Percentiles rank a stretch among this genome's conserved stretches.
Evolutionary conservation across 768 basidiomycete species (phyloP).

Genomic region (Pisolithus orientalis): DNA sequence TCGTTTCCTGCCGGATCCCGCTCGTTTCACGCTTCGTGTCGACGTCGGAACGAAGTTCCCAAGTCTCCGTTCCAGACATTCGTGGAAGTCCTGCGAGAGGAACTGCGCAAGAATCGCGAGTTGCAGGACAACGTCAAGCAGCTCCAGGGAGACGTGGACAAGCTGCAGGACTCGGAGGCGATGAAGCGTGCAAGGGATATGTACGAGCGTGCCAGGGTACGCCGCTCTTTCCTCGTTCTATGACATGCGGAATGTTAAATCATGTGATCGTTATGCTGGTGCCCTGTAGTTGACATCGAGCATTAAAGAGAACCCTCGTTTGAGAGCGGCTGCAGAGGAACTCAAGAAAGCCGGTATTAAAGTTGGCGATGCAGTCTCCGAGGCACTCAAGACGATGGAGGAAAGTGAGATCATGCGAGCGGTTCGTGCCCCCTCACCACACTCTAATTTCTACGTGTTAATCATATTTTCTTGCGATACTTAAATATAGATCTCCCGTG

Average conservation of each 20-base stretch:
- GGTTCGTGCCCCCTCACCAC: constrained; percentile 37
- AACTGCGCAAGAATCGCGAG: constrained; percentile 89
- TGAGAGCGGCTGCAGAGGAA: constrained; percentile 91
- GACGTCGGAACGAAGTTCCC: constrained; percentile 56
- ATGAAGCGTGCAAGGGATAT: constrained; percentile 88
- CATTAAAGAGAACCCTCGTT: constrained; percentile 91
- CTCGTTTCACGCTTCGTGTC: constrained; percentile 63
- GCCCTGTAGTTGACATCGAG: constrained; percentile 74
- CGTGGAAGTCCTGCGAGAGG: constrained; percentile 88
- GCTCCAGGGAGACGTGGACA: constrained; percentile 95
- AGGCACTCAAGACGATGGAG: constrained; percentile 89
- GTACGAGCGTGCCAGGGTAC: constrained; percentile 90
- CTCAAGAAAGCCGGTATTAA: constrained; percentile 84
- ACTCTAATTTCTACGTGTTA: neutral
- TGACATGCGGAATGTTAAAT: no score
- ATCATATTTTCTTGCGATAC: neutral
- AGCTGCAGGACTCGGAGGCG: constrained; percentile 93
- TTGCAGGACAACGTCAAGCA: constrained; percentile 96
- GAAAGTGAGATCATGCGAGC: constrained; percentile 90
- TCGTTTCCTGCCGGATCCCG: constrained; percentile 8
- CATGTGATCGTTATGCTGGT: constrained; percentile 5
- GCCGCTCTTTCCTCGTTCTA: constrained; percentile 21
- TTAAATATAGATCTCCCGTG: constrained; percentile 63
- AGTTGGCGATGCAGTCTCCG: constrained; percentile 89
- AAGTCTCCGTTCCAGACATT: constrained; percentile 96